Evolutionary conservation across 192 early-diverging fungal species (phyloP).

Genomic region (Fimicolochytrium jonesii): DNA sequence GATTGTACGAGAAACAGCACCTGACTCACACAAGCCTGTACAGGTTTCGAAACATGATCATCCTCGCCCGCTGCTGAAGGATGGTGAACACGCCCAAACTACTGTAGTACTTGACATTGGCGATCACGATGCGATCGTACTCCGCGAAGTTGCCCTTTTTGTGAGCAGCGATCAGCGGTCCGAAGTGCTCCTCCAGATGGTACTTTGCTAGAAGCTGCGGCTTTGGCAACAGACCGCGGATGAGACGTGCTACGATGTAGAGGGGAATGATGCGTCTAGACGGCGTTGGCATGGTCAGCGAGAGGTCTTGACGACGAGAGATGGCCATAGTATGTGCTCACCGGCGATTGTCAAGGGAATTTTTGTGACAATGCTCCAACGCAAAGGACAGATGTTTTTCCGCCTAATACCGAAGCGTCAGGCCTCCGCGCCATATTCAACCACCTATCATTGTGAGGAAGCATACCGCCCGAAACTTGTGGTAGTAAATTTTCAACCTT

Average conservation of each 20-base stretch:
- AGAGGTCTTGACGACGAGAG: background rate
- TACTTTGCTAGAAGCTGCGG: constrained; percentile 12
- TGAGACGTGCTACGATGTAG: constrained; percentile 1
- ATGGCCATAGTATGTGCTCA: background rate
- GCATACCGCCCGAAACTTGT: constrained; percentile 9
- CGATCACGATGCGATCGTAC: background rate
- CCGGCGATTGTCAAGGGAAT: constrained; percentile 5
- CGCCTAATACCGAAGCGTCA: background rate
- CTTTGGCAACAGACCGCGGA: constrained; percentile 12
- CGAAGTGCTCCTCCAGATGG: constrained; percentile 2
- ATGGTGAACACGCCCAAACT: background rate
- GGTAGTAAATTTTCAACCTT: constrained; percentile 16
- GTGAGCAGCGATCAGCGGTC: constrained; percentile 12
- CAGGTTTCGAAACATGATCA: constrained; percentile 13
- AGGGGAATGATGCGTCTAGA: constrained; percentile 11
- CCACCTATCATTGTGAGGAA: background rate
- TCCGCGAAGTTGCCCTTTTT: constrained; percentile 2
- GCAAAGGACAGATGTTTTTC: constrained; percentile 23
- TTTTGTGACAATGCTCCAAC: constrained; percentile 18
- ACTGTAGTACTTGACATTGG: constrained; percentile 2
- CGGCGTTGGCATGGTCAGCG: background rate
- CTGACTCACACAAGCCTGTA: constrained; percentile 17
- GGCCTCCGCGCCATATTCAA: background rate
- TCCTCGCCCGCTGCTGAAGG: background rate
- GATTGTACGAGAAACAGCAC: background rate